A percentile compares a stretch with the other conserved stretches of the same genome.
These are phyloP conservation scores for Colletotrichum tofieldiae DNA, from an alignment of 2,329 filamentous ascomycete species.

Conservation along the genomic window DNA sequence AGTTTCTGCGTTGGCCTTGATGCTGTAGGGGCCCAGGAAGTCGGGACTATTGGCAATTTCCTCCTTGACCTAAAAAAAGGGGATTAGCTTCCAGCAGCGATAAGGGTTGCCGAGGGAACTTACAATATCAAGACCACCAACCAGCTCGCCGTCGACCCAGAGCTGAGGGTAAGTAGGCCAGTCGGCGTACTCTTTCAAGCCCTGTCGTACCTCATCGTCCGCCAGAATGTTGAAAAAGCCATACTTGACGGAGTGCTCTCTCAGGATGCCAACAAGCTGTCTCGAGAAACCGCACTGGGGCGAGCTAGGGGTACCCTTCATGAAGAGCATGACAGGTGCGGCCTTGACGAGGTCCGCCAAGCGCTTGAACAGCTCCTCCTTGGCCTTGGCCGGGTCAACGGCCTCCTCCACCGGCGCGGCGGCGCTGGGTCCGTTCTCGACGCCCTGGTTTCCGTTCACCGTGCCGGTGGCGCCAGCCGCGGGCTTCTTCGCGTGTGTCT, in stretches of 20 bases:
- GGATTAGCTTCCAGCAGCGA: slow-evolving; percentile 11
- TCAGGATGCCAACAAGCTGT: slow-evolving; percentile 87
- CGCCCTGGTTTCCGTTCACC: slow-evolving; percentile 51
- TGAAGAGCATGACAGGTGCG: slow-evolving; percentile 98
- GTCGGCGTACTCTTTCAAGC: slow-evolving; percentile 96
- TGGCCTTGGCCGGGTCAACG: slow-evolving; percentile 66
- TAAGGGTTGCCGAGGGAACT: slow-evolving; percentile 56
- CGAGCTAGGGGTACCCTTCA: slow-evolving; percentile 93
- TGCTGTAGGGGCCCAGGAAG: slow-evolving; percentile 84
- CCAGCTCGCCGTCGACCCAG: slow-evolving; percentile 90
- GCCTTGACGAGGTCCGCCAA: slow-evolving; percentile 91
- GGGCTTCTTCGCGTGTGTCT: slow-evolving; percentile 78
- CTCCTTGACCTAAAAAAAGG: slow-evolving; percentile 82
- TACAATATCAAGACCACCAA: slow-evolving; percentile 96
- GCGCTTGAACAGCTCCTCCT: slow-evolving; percentile 88
- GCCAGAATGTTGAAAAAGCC: slow-evolving; percentile 99
- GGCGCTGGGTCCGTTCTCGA: slow-evolving; percentile 47
- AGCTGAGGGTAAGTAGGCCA: slow-evolving; percentile 99
- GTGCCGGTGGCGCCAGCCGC: slow-evolving; percentile 57
- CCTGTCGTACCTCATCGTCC: slow-evolving; percentile 96
- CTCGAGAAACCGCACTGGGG: slow-evolving; percentile 95
- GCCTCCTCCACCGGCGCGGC: slow-evolving; percentile 50
- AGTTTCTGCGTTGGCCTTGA: slow-evolving; percentile 61
- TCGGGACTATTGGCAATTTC: slow-evolving; percentile 87
- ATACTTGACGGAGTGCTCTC: slow-evolving; percentile 93